Base-by-base conservation (phyloP, 2,329 filamentous ascomycete genomes). In the Zymoseptoria pseudotritici region DNA sequence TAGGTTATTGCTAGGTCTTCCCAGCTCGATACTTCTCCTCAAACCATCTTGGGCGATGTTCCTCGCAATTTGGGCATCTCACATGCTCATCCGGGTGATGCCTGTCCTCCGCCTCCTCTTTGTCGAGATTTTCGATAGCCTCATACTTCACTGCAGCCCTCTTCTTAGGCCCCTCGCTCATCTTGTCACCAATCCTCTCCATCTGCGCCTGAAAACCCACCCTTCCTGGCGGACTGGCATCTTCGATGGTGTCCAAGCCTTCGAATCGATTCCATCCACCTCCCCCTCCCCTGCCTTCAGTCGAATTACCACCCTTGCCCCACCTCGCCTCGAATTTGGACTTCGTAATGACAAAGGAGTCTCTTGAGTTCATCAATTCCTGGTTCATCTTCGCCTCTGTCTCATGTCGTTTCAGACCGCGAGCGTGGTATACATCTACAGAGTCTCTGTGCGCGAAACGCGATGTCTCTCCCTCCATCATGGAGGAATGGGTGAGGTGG, bases 311-410 rank as follows among this genome's bases (percentile, higher is more conserved):
- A n/a, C 53, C 53, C 13, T 56, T 61, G 1, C 66, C 65, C 29
- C 65, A 63, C 29, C 53, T 67, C 10, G 52, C 21, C 26, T 67
- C 67, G 19, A 67, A 62, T 58, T 69, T 66, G 20, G 59, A 60
- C 58, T 69, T 70, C 4, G 65, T 62, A 4, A 72, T 55, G 13
- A 69, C 49, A 56, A 71, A 69, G 5, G 70, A 72, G 58, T 72
- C 70, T 21, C 58, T 59, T 6, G 56, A 56, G n/a, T 62, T 61
- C 22, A 66, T 55, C 8, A 72, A 64, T 10, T 62, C 56, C n/a
- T 58, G 58, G 42, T 65, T 70, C 36, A 62, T 57, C 19, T 64
- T 55, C 8, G 60, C 61, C 11, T 61, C 59, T 2, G 57, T 55
- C 13, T 69, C 60, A 11, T 67, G 63, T 21, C 63, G 57, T 46